Evolutionary conservation across 441 rosid genomes (phyloP).

Genomic region (Brassica balearica): DNA sequence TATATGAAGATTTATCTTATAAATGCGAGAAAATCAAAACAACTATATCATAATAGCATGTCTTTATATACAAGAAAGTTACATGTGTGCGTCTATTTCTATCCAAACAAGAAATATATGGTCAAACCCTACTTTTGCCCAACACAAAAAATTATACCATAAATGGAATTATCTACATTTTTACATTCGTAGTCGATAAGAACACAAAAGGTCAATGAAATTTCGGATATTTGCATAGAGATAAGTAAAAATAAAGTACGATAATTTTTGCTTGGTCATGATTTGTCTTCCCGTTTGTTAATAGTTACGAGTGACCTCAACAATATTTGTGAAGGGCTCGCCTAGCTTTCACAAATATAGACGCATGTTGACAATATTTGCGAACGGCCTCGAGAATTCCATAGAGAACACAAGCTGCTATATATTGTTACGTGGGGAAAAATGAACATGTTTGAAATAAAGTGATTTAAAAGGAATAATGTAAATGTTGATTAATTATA

Average conservation of each 20-base stretch:
- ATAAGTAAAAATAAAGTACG: background rate
- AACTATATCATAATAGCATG: conserved; percentile 9
- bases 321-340: conserved; percentile 7
- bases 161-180: conserved; percentile 25
- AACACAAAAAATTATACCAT: background rate
- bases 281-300: conserved; percentile 10
- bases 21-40: conserved; percentile 2
- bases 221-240: background rate
- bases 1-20: background rate
- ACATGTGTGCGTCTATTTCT: conserved; percentile 30
- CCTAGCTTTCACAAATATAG: conserved; percentile 17
- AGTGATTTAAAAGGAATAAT: background rate
- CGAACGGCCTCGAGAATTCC: conserved; percentile 2
- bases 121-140: conserved; percentile 33
- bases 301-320: conserved; percentile 20
- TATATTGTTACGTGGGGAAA: background rate
- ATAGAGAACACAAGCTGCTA: background rate
- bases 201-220: conserved; percentile 1
- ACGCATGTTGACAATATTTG: conserved; percentile 3
- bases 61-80: conserved; percentile 22
- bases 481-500: background rate
- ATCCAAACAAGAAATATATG: conserved; percentile 36
- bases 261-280: conserved; percentile 20
- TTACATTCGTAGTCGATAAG: conserved; percentile 1
- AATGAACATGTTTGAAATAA: background rate